phyloP scores from a whole-genome alignment of 2,329 filamentous ascomycete genomes.

The Ascochyta pisi region DNA sequence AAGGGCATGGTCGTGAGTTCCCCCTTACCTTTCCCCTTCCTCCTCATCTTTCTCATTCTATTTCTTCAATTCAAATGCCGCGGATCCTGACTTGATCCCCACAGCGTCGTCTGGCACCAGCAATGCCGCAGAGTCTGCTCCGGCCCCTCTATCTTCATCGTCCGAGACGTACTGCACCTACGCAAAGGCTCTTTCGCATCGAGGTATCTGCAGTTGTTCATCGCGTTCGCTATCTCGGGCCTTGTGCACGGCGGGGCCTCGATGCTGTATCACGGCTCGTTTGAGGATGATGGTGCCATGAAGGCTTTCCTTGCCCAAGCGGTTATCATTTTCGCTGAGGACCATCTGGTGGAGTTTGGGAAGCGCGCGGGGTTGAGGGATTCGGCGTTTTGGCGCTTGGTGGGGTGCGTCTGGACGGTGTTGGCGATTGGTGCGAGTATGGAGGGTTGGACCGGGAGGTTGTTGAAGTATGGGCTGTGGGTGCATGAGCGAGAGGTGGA shows the following conservation, averaged over 20 bases:
- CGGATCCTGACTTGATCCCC: background rate
- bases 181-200: slow-evolving; percentile 37
- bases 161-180: slow-evolving; percentile 28
- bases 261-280: slow-evolving; percentile 23
- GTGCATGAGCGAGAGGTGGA: slow-evolving; percentile 26
- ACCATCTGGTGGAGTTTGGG: slow-evolving; percentile 36
- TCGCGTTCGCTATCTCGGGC: slow-evolving; percentile 28
- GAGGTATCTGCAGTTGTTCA: slow-evolving; percentile 40
- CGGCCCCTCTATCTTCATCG: slow-evolving; percentile 23
- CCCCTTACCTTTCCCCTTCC: background rate
- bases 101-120: slow-evolving; percentile 34
- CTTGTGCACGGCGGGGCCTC: slow-evolving; percentile 27
- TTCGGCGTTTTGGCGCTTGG: slow-evolving; percentile 20
- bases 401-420: slow-evolving; percentile 34
- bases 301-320: slow-evolving; percentile 34
- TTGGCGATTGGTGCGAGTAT: slow-evolving; percentile 25
- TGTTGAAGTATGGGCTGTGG: slow-evolving; percentile 28
- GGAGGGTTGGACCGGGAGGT: slow-evolving; percentile 12
- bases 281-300: slow-evolving; percentile 26
- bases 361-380: slow-evolving; percentile 28
- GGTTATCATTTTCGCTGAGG: slow-evolving; percentile 36
- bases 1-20: slow-evolving; percentile 34
- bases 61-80: background rate
- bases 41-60: background rate
- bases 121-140: slow-evolving; percentile 30